phyloP scores from a whole-genome alignment of 2,329 filamentous ascomycete genomes.

The Piedraia hortae region DNA sequence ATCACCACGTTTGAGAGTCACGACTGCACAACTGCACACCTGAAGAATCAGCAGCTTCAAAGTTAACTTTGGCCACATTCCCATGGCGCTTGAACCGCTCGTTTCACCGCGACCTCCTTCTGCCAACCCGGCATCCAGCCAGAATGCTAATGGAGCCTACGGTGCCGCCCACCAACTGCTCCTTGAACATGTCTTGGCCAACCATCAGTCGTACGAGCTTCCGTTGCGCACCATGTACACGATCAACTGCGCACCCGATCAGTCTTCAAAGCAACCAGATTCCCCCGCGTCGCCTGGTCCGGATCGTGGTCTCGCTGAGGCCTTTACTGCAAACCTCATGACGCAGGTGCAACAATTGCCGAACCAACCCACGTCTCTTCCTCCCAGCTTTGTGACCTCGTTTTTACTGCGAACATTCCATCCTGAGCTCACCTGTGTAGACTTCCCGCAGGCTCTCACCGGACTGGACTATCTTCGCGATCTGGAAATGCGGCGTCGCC shows the following conservation, averaged over 20 bases:
- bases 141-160: too few relatives aligned
- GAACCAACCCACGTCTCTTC: constrained; percentile 31
- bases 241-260: constrained; percentile 30
- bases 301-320: constrained; percentile 12
- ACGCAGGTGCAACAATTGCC: constrained; percentile 30
- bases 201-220: constrained; percentile 35
- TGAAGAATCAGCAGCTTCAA: too few relatives aligned
- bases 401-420: constrained; percentile 34
- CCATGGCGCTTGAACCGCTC: too few relatives aligned
- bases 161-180: constrained; percentile 20
- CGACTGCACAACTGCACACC: too few relatives aligned
- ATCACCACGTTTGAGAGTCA: too few relatives aligned
- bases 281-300: constrained; percentile 13
- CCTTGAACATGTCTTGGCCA: constrained; percentile 31
- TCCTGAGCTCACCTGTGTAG: constrained; percentile 26
- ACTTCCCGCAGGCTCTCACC: constrained; percentile 37
- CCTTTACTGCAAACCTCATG: constrained; percentile 24
- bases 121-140: too few relatives aligned
- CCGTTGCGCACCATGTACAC: constrained; percentile 40
- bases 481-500: constrained; percentile 29
- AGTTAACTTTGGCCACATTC: too few relatives aligned
- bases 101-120: too few relatives aligned
- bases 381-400: constrained; percentile 32
- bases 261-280: constrained; percentile 10
- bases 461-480: constrained; percentile 39